Conservation (phyloP, 768 basidiomycete species). For the Lentinula aciculospora region DNA sequence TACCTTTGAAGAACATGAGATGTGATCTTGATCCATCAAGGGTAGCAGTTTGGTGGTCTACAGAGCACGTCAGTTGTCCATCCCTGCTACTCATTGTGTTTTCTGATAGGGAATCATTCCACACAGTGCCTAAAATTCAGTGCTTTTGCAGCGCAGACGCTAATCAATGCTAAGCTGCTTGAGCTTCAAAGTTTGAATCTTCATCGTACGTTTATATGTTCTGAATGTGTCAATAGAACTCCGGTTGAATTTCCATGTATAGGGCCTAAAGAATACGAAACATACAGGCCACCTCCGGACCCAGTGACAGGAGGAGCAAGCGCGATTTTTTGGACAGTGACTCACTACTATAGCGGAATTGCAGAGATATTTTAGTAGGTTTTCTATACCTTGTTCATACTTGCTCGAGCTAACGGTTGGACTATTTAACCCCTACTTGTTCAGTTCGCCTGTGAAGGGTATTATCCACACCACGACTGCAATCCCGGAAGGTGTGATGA, state of each 20-base stretch:
- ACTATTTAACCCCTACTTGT: neutral
- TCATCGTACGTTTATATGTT: slow-evolving; percentile 34
- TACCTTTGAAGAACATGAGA: slow-evolving; percentile 58
- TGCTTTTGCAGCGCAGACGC: slow-evolving; percentile 45
- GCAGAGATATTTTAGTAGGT: slow-evolving; percentile 43
- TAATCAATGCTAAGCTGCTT: slow-evolving; percentile 38
- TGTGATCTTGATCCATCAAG: slow-evolving; percentile 50
- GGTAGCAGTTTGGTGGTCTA: slow-evolving; percentile 57
- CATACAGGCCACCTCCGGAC: slow-evolving; percentile 29
- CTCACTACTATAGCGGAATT: slow-evolving; percentile 39
- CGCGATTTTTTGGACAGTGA: slow-evolving; percentile 46
- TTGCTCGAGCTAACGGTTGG: neutral
- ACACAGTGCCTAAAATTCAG: slow-evolving; percentile 44
- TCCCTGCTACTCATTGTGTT: neutral
- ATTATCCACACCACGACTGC: slow-evolving; percentile 41
- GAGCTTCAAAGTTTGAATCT: slow-evolving; percentile 38
- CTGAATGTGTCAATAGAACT: neutral
- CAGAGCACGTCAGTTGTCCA: slow-evolving; percentile 32
- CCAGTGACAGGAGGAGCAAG: slow-evolving; percentile 38
- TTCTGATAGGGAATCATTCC: neutral
- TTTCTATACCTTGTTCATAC: neutral
- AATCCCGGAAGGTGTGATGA: slow-evolving; percentile 42
- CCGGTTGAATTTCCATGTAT: neutral
- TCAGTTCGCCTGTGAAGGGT: slow-evolving; percentile 34
- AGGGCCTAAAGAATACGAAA: slow-evolving; percentile 41